phyloP scores from a whole-genome alignment of 257 asterid genomes.

The Echites panduratus region DNA sequence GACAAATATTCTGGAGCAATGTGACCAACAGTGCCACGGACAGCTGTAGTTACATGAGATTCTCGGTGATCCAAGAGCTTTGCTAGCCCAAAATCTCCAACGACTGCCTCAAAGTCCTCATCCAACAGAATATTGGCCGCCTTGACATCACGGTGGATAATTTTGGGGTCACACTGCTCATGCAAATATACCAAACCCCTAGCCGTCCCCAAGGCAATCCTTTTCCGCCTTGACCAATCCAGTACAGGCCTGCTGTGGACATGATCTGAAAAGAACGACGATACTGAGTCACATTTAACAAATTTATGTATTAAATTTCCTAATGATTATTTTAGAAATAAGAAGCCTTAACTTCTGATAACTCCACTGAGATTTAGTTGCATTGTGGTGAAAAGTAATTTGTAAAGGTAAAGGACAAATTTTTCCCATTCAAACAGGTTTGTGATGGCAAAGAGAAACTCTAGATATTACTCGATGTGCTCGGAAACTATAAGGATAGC shows the following conservation, averaged over 20 bases:
- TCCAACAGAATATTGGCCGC: conserved; percentile 92
- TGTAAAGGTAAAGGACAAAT: background rate
- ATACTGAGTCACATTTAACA: background rate
- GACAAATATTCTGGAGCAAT: conserved; percentile 88
- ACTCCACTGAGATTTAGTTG: background rate
- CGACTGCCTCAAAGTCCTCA: conserved; percentile 93
- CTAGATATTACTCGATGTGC: background rate
- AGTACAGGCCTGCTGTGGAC: conserved; percentile 66
- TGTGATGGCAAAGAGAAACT: background rate
- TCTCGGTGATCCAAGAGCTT: conserved; percentile 87
- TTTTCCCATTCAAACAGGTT: background rate
- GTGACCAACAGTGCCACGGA: conserved; percentile 96
- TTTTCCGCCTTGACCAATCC: conserved; percentile 80
- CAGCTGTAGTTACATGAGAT: conserved; percentile 93
- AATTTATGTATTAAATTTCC: background rate
- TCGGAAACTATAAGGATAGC: background rate
- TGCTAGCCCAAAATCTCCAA: conserved; percentile 92
- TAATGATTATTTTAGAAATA: background rate
- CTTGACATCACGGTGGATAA: conserved; percentile 91
- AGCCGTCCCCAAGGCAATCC: conserved; percentile 79
- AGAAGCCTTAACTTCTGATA: background rate
- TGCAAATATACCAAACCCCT: conserved; percentile 84
- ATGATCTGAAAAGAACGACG: conserved; percentile 40
- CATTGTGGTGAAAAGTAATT: background rate
- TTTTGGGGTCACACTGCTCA: conserved; percentile 90